Evolutionary conservation across 257 asterid genomes (phyloP).

Genomic region (Solanum tacnaense): DNA sequence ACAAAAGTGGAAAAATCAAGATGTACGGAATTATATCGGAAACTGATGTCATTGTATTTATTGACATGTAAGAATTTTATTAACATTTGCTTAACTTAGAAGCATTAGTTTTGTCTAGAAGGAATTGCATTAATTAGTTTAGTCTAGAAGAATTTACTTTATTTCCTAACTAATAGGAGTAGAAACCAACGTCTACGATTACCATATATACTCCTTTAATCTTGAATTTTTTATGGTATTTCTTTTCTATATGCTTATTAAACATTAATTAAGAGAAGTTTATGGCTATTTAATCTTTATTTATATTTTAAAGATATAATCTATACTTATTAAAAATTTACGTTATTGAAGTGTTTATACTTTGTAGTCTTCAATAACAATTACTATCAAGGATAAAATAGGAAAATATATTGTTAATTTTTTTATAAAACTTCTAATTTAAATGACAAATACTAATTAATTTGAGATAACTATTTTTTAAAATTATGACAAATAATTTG

Average conservation of each 20-base stretch:
- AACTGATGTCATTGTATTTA: not conserved
- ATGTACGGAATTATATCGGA: not conserved
- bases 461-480: not conserved
- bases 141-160: not conserved
- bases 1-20: not conserved
- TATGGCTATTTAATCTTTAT: not conserved
- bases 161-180: not conserved
- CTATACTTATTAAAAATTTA: not conserved
- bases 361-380: not conserved
- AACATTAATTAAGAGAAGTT: not conserved
- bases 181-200: not conserved
- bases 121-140: not conserved
- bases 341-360: not conserved
- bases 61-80: not conserved
- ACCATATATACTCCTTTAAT: not conserved
- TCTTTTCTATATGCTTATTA: not conserved
- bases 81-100: not conserved
- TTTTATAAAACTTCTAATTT: too few species aligned
- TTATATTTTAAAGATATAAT: not conserved
- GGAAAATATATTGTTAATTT: not conserved
- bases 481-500: not conserved
- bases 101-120: not conserved
- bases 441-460: not conserved
- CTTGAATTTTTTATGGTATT: not conserved
- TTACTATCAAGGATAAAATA: not conserved